Evolutionary conservation across 2,329 filamentous ascomycete species (phyloP).

Genomic region (Hymenotorrendiella dingleyae): DNA sequence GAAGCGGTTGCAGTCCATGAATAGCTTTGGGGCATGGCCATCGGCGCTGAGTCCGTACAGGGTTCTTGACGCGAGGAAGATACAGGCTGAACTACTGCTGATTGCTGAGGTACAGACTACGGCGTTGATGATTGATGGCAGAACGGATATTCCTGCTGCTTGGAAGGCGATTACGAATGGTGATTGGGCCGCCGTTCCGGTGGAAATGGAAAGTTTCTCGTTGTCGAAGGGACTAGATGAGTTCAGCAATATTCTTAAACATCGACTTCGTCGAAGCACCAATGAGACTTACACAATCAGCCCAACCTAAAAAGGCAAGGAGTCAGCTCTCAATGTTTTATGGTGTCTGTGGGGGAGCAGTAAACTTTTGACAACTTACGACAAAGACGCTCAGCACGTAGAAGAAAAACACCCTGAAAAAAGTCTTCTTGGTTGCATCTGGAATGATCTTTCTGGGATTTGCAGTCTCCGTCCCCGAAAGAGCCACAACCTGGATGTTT

Average conservation of each 20-base stretch:
- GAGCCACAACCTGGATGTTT: conserved; percentile 39
- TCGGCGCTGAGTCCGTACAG: conserved; percentile 51
- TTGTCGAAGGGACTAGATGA: conserved; percentile 1
- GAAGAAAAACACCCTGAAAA: conserved; percentile 70
- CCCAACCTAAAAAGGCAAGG: too few relatives aligned
- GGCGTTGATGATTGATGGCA: conserved; percentile 63
- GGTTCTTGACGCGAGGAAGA: conserved; percentile 53
- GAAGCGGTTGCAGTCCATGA: conserved; percentile 49
- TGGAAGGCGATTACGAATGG: conserved; percentile 54
- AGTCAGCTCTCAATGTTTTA: too few relatives aligned
- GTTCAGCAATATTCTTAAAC: neutral
- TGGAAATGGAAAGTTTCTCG: conserved; percentile 45
- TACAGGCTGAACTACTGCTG: conserved; percentile 59
- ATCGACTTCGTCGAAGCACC: too few relatives aligned
- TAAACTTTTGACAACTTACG: too few relatives aligned
- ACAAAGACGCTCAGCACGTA: conserved; percentile 68
- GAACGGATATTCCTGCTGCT: conserved; percentile 54
- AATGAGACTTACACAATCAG: conserved; percentile 34
- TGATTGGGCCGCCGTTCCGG: conserved; percentile 56
- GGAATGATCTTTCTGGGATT: conserved; percentile 66
- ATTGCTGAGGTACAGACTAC: conserved; percentile 62
- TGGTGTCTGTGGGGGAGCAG: too few relatives aligned
- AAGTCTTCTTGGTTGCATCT: conserved; percentile 70
- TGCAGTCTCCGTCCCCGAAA: conserved; percentile 60
- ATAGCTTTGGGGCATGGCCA: conserved; percentile 46